Evolutionary conservation across 345 rosid species (phyloP).

Genomic region (Psidium guajava): DNA sequence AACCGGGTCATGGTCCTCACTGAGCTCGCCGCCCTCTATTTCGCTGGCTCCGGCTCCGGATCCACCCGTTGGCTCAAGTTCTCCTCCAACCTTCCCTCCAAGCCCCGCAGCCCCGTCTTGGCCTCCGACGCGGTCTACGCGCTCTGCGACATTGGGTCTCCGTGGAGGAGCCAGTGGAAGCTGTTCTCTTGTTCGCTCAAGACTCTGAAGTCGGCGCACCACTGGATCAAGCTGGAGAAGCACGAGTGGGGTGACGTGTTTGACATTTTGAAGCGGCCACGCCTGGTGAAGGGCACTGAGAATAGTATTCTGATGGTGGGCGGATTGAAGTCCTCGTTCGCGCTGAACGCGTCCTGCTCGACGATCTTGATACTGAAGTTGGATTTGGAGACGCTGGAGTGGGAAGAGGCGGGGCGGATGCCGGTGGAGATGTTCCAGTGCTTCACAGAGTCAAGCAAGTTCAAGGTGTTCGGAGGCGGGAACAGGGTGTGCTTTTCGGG

Average conservation of each 20-base stretch:
- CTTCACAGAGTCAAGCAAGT: constrained; percentile 66
- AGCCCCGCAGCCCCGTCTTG: constrained; percentile 74
- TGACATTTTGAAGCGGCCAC: constrained; percentile 72
- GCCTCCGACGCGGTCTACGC: constrained; percentile 53
- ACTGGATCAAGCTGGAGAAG: constrained; percentile 68
- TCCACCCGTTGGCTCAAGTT: constrained; percentile 50
- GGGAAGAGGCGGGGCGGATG: constrained; percentile 93
- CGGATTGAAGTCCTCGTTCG: constrained; percentile 59
- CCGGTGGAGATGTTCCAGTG: constrained; percentile 63
- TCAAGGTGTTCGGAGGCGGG: constrained; percentile 87
- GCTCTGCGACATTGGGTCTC: constrained; percentile 80
- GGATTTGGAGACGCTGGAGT: constrained; percentile 69
- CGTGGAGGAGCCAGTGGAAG: constrained; percentile 88
- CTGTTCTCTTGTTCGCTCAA: constrained; percentile 45
- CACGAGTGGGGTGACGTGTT: constrained; percentile 83
- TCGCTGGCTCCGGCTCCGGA: constrained; percentile 12
- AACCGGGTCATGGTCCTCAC: constrained; percentile 75
- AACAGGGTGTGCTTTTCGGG: constrained; percentile 75
- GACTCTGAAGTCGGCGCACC: constrained; percentile 22
- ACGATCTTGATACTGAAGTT: constrained; percentile 69
- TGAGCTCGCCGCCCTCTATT: constrained; percentile 66
- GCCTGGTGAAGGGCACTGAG: constrained; percentile 50
- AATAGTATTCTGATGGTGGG: constrained; percentile 72
- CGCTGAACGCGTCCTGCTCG: constrained; percentile 64
- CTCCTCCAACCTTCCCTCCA: constrained; percentile 73